Percentiles rank a stretch among this genome's conserved stretches.
Evolutionary conservation across 2,329 filamentous ascomycete genomes (phyloP).

Genomic region (Scortechinia acanthostroma): DNA sequence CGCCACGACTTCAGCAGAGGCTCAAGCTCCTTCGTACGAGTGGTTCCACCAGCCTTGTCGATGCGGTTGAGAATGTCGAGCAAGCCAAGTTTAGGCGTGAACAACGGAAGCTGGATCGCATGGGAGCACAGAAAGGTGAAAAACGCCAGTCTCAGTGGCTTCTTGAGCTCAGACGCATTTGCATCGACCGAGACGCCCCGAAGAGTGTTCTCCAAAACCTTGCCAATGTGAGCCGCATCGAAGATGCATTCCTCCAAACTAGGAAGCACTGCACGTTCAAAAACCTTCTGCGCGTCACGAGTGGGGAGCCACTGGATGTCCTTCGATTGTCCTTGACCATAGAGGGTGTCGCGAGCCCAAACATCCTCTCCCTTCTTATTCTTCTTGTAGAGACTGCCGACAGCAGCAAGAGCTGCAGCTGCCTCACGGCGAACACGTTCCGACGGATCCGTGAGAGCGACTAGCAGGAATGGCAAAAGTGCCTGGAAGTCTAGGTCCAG

Average conservation of each 20-base stretch:
- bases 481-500: constrained; percentile 63
- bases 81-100: constrained; percentile 63
- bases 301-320: constrained; percentile 48
- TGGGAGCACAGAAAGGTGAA: constrained; percentile 71
- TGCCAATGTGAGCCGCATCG: constrained; percentile 65
- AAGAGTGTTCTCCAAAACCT: constrained; percentile 52
- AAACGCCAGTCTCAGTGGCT: constrained; percentile 56
- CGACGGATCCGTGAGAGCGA: constrained; percentile 69
- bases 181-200: constrained; percentile 39
- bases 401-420: constrained; percentile 55
- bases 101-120: constrained; percentile 58
- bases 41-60: constrained; percentile 62
- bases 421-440: constrained; percentile 72
- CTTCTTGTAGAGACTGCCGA: constrained; percentile 11
- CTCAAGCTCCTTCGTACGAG: constrained; percentile 70
- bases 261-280: constrained; percentile 64
- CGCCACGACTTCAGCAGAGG: constrained; percentile 69
- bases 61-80: constrained; percentile 68
- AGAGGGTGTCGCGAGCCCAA: constrained; percentile 47
- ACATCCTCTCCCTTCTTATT: constrained; percentile 25
- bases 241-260: constrained; percentile 79
- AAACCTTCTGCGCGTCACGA: constrained; percentile 49
- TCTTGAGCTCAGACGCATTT: constrained; percentile 37
- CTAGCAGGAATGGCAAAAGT: constrained; percentile 74
- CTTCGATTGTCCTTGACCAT: constrained; percentile 43